These are phyloP conservation scores for Populus euphratica DNA, from an alignment of 345 rosid genomes.

Conservation along the genomic window DNA sequence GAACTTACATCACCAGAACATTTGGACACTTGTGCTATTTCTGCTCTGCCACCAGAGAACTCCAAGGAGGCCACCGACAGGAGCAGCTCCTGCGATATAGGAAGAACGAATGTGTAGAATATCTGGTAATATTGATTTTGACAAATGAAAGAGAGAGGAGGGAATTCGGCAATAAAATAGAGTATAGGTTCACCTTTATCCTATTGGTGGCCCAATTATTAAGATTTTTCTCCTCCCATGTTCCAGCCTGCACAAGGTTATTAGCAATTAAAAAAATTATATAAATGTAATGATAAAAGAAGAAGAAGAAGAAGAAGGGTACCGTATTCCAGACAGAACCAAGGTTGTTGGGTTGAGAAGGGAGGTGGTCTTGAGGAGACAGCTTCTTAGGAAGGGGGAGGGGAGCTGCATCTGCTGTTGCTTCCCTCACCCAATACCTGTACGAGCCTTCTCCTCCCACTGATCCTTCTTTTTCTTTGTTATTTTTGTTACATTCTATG, in stretches of 20 bases:
- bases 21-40: constrained; percentile 61
- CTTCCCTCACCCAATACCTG: constrained; percentile 85
- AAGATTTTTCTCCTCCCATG: constrained; percentile 94
- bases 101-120: neutral
- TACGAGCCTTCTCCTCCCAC: constrained; percentile 39
- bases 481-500: constrained; percentile 9
- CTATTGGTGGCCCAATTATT: constrained; percentile 81
- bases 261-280: neutral
- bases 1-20: constrained; percentile 82
- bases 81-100: constrained; percentile 60
- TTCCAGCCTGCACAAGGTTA: constrained; percentile 60
- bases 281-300: neutral
- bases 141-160: neutral
- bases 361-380: constrained; percentile 37
- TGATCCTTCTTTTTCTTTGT: no score
- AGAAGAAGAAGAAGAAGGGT: neutral
- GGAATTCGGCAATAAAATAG: neutral
- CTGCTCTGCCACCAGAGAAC: constrained; percentile 67
- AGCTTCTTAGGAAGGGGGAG: constrained; percentile 69
- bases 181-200: constrained; percentile 50
- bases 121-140: neutral
- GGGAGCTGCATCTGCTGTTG: constrained; percentile 70
- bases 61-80: constrained; percentile 57
- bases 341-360: constrained; percentile 31
- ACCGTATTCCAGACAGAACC: constrained; percentile 91